phyloP scores from a whole-genome alignment of 352 stramenopile species.

The Pythium sp. region DNA sequence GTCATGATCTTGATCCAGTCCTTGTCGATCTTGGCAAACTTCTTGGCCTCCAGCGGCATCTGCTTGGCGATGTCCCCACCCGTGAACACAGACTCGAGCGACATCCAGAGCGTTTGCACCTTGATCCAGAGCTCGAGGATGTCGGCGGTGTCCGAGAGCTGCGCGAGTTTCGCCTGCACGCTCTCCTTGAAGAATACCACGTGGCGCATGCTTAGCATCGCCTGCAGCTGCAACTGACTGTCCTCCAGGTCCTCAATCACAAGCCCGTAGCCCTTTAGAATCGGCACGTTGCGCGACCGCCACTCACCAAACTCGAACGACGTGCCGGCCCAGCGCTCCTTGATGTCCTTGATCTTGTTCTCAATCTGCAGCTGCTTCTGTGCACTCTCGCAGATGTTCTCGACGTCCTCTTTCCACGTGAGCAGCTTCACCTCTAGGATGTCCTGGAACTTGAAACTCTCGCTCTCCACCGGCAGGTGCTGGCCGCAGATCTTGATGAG shows the following conservation, averaged over 20 bases:
- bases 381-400: conserved; percentile 88
- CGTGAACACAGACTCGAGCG: conserved; percentile 90
- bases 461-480: conserved; percentile 58
- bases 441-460: conserved; percentile 75
- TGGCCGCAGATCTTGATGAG: conserved; percentile 55
- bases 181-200: conserved; percentile 87
- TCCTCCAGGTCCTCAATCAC: conserved; percentile 91
- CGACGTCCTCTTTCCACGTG: conserved; percentile 75
- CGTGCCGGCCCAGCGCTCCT: conserved; percentile 73
- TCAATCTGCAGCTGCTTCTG: conserved; percentile 91
- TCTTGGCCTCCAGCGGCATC: conserved; percentile 90
- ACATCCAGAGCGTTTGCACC: conserved; percentile 90
- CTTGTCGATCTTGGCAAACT: conserved; percentile 92
- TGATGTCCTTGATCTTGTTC: conserved; percentile 85
- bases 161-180: conserved; percentile 71
- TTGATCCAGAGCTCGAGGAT: conserved; percentile 90
- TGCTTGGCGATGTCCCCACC: conserved; percentile 92
- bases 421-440: conserved; percentile 79
- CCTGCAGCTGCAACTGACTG: conserved; percentile 84
- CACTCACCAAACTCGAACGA: conserved; percentile 87
- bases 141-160: conserved; percentile 87
- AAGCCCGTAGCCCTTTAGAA: conserved; percentile 73
- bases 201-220: conserved; percentile 87
- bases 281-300: conserved; percentile 67
- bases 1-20: conserved; percentile 91